Conservation (phyloP, 2,329 filamentous ascomycete genomes). For the Aureobasidium lini region DNA sequence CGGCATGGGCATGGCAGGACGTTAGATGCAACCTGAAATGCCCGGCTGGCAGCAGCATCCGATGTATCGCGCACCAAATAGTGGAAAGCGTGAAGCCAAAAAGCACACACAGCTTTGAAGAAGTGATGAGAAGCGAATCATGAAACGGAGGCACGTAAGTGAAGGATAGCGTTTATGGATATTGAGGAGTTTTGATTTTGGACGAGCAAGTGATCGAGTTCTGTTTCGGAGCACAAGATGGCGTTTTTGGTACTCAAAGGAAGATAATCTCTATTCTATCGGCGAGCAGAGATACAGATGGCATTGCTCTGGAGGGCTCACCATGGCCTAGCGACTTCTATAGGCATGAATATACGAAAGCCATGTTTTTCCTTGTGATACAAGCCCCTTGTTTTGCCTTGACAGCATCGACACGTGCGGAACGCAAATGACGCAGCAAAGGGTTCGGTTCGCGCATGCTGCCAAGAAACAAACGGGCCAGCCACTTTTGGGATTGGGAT, state of each 20-base stretch:
- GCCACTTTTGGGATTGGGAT: not conserved
- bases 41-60: not conserved
- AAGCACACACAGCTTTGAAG: not conserved
- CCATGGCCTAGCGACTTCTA: not conserved
- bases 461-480: slow-evolving; percentile 10
- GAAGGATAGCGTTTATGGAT: not conserved
- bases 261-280: not conserved
- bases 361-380: not conserved
- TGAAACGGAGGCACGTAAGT: not conserved
- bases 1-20: slow-evolving; percentile 16
- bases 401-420: not conserved
- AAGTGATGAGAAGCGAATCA: slow-evolving; percentile 2
- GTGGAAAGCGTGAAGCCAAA: not conserved
- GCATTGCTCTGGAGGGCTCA: not conserved
- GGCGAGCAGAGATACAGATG: not conserved
- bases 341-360: slow-evolving; percentile 3
- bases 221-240: not conserved
- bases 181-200: not conserved
- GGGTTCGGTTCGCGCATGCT: not conserved
- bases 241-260: not conserved
- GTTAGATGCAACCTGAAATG: slow-evolving; percentile 5
- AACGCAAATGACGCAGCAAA: not conserved
- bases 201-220: not conserved
- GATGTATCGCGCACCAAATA: not conserved
- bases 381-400: not conserved